These are phyloP conservation scores for Fagopyrum tataricum DNA, from an alignment of 148 eudicot genomes.

Conservation along the genomic window DNA sequence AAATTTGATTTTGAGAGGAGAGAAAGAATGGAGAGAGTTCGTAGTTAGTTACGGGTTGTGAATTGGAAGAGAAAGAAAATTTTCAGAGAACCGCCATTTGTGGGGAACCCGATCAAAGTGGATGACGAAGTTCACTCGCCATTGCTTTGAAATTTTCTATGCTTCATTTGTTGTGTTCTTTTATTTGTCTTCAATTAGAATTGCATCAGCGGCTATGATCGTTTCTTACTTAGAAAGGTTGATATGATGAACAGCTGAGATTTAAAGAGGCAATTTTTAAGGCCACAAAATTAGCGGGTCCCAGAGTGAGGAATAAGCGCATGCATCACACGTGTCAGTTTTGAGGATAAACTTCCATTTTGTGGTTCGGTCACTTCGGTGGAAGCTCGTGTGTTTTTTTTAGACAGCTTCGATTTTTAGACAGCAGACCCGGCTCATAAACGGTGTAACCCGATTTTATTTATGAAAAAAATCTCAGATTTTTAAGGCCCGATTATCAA, in stretches of 20 bases:
- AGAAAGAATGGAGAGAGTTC: not conserved
- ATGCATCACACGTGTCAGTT: not conserved
- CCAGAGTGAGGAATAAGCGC: not conserved
- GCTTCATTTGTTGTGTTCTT: not conserved
- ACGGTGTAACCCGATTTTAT: too few species aligned
- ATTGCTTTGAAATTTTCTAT: conserved; percentile 7
- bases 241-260: not conserved
- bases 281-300: too few species aligned
- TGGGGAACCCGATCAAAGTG: conserved; percentile 7
- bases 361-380: not conserved
- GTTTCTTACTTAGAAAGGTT: not conserved
- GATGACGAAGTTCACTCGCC: conserved; percentile 13
- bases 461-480: too few species aligned
- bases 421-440: too few species aligned
- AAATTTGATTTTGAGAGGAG: not conserved
- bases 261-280: not conserved
- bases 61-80: conserved; percentile 1
- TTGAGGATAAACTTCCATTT: not conserved
- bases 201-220: not conserved
- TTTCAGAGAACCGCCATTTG: conserved; percentile 4
- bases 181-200: not conserved
- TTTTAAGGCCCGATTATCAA: too few species aligned
- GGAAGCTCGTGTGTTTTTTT: not conserved
- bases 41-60: not conserved
- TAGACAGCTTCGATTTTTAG: too few species aligned